These are phyloP conservation scores for Skeletonema marinoi DNA, from an alignment of 108 stramenopile species.

Conservation along the genomic window DNA sequence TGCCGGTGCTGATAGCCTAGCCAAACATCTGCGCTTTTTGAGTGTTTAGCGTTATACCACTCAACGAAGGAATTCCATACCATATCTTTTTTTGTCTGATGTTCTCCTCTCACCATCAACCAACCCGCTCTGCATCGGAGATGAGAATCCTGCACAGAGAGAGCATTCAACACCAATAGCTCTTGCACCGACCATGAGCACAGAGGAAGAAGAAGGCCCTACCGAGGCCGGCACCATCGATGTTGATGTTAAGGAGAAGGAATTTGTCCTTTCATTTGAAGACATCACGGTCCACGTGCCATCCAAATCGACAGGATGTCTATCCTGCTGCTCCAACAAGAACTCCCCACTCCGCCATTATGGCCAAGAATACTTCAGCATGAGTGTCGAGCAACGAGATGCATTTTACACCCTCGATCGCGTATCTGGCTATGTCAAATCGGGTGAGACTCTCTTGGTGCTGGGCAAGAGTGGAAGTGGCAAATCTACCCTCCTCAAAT, in stretches of 20 bases:
- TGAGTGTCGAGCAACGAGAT: slow-evolving; percentile 14
- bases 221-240: neutral
- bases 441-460: slow-evolving; percentile 35
- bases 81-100: too few species aligned
- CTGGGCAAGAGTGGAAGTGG: slow-evolving; percentile 23
- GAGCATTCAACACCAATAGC: too few species aligned
- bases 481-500: slow-evolving; percentile 34
- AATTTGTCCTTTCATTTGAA: slow-evolving; percentile 30
- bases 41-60: too few species aligned
- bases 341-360: slow-evolving; percentile 21
- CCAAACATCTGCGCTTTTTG: too few species aligned
- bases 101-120: too few species aligned
- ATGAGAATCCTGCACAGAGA: too few species aligned
- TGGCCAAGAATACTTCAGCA: slow-evolving; percentile 37
- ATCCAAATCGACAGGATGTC: too few species aligned
- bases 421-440: slow-evolving; percentile 26
- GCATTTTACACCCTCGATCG: slow-evolving; percentile 34
- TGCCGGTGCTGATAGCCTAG: too few species aligned
- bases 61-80: too few species aligned
- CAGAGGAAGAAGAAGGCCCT: too few species aligned
- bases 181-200: too few species aligned
- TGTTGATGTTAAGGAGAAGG: neutral
- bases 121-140: too few species aligned
- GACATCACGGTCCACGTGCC: slow-evolving; percentile 43
- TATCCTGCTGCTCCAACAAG: neutral